Conservation (phyloP, 768 basidiomycete genomes). For the Coprinopsis strossmayeri region DNA sequence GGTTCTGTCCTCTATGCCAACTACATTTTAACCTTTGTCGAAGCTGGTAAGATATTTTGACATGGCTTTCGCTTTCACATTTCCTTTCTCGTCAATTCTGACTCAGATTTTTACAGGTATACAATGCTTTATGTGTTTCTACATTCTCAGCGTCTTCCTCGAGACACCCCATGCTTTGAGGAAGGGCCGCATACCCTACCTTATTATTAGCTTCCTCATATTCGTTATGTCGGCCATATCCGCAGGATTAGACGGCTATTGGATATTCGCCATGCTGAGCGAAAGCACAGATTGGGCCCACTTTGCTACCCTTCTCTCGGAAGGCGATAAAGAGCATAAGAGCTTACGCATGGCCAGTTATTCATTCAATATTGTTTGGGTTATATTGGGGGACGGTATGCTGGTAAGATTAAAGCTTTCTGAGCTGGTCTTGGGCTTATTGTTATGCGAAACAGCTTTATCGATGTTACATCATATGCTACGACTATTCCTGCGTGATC, state of each 20-base stretch:
- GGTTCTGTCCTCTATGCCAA: too few species aligned
- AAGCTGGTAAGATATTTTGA: too few species aligned
- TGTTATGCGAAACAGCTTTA: neutral
- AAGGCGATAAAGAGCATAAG: too few species aligned
- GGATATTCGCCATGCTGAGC: neutral
- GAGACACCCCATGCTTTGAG: neutral
- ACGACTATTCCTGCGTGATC: neutral
- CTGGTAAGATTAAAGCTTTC: neutral
- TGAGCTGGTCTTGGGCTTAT: neutral
- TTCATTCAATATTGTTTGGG: too few species aligned
- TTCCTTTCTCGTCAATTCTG: too few species aligned
- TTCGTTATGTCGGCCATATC: neutral
- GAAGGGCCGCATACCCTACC: neutral
- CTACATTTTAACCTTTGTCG: too few species aligned
- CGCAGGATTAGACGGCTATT: neutral
- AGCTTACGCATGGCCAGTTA: too few species aligned
- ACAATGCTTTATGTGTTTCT: neutral
- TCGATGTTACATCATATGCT: slow-evolving; percentile 2
- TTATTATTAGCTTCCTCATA: neutral
- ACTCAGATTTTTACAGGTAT: slow-evolving; percentile 2
- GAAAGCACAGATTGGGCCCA: neutral
- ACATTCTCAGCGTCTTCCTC: neutral
- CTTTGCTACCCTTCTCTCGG: neutral
- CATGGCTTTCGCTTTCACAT: too few species aligned
- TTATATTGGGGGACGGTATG: neutral